These are phyloP conservation scores for Fusarium sp. DNA, from an alignment of 2,329 filamentous ascomycete genomes.

Conservation along the genomic window DNA sequence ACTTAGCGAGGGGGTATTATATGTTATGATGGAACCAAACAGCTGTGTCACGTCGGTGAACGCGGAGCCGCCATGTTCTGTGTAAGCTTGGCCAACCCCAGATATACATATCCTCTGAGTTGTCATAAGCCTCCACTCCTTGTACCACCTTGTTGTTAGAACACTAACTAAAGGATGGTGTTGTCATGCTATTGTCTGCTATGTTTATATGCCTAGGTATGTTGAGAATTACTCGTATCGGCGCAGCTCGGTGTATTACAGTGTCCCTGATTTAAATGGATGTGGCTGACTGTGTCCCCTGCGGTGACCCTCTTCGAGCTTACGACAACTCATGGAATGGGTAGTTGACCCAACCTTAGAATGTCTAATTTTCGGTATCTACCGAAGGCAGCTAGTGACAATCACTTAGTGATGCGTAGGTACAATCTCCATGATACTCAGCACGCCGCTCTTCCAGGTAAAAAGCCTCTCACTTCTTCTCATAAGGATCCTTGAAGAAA, in stretches of 20 bases:
- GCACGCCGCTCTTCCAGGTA: fast-evolving
- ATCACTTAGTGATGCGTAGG: too few relatives aligned
- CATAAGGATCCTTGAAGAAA: conserved; percentile 59
- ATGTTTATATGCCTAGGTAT: too few relatives aligned
- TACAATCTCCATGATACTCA: neutral
- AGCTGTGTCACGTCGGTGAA: neutral
- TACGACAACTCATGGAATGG: neutral
- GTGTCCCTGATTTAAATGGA: neutral
- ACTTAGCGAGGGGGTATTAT: too few relatives aligned
- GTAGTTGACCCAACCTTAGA: neutral
- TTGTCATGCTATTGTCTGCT: too few relatives aligned
- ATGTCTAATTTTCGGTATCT: neutral
- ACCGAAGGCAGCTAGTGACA: neutral
- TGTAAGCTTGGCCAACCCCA: too few relatives aligned
- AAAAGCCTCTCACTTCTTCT: conserved; percentile 75
- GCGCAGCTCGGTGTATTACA: neutral
- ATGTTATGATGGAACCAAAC: neutral
- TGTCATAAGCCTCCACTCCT: too few relatives aligned
- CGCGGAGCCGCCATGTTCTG: too few relatives aligned
- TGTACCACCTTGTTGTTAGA: too few relatives aligned
- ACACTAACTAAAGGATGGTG: too few relatives aligned
- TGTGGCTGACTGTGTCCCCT: too few relatives aligned
- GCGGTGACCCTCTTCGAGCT: neutral
- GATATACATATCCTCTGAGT: fast-evolving
- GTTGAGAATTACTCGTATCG: neutral